Evolutionary conservation across 306 rosid genomes (phyloP).

Genomic region (Datisca glomerata): DNA sequence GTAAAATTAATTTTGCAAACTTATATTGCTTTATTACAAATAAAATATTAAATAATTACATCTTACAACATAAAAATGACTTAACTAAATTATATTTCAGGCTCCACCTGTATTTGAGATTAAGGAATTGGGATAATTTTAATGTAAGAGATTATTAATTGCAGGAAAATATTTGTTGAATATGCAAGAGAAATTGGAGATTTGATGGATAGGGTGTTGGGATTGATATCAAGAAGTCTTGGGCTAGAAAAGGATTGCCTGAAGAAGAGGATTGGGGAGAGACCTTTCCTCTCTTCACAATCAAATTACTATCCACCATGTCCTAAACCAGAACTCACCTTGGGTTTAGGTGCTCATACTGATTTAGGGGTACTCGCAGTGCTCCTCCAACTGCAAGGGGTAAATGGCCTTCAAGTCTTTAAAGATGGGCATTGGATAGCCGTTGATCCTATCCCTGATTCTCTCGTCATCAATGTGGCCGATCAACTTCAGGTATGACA

Average conservation of each 20-base stretch:
- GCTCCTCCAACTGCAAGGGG: slow-evolving; percentile 15
- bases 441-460: slow-evolving; percentile 24
- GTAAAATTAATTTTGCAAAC: too few relatives aligned
- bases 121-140: too few relatives aligned
- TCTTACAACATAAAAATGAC: too few relatives aligned
- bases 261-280: slow-evolving; percentile 19
- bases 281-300: slow-evolving; percentile 26
- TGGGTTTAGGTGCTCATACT: slow-evolving; percentile 24
- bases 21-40: too few relatives aligned
- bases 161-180: slow-evolving; percentile 30
- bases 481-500: slow-evolving; percentile 57
- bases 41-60: too few relatives aligned
- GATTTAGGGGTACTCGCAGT: slow-evolving; percentile 28
- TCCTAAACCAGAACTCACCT: slow-evolving; percentile 25
- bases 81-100: too few relatives aligned
- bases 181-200: slow-evolving; percentile 34
- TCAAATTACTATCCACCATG: slow-evolving; percentile 33
- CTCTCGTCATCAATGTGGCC: slow-evolving; percentile 35
- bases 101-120: too few relatives aligned
- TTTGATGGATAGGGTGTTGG: slow-evolving; percentile 22
- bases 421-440: slow-evolving; percentile 38
- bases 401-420: slow-evolving; percentile 36
- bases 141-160: too few relatives aligned
- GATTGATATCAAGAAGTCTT: slow-evolving; percentile 34
- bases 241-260: slow-evolving; percentile 26